Conservation (phyloP, 495 filamentous ascomycete genomes). For the Penicillium riverlandense region DNA sequence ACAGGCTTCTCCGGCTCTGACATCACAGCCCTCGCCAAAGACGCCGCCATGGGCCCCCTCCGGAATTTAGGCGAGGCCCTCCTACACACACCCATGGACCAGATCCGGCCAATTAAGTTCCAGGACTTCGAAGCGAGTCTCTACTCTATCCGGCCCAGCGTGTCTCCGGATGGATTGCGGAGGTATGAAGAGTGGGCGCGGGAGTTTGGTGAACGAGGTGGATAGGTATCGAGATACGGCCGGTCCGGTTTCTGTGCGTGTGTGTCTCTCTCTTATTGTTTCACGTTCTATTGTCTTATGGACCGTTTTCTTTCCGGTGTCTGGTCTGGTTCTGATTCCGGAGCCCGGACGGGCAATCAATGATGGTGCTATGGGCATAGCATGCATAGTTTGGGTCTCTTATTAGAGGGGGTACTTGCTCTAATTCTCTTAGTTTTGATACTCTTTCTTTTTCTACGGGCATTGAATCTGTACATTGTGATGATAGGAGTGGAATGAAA, state of each 20-base stretch:
- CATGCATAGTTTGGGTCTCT: too few relatives aligned
- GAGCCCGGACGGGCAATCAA: too few relatives aligned
- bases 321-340: too few relatives aligned
- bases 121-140: constrained; percentile 83
- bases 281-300: not conserved
- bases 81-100: constrained; percentile 83
- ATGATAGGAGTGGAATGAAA: not conserved
- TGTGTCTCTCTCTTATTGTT: not conserved
- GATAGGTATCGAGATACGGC: constrained; percentile 29
- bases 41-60: constrained; percentile 96
- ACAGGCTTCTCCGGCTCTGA: constrained; percentile 94
- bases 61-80: constrained; percentile 86
- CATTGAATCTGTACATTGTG: not conserved
- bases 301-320: too few relatives aligned
- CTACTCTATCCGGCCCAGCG: constrained; percentile 80
- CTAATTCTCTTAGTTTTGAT: not conserved
- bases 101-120: constrained; percentile 81
- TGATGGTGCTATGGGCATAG: too few relatives aligned
- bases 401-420: not conserved
- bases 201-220: constrained; percentile 88
- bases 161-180: constrained; percentile 74
- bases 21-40: constrained; percentile 94
- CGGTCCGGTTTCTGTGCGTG: not conserved
- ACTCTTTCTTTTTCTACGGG: not conserved
- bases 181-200: constrained; percentile 91